Base-by-base conservation (phyloP, 805 yeast species). In the Monosporozyma servazzii region DNA sequence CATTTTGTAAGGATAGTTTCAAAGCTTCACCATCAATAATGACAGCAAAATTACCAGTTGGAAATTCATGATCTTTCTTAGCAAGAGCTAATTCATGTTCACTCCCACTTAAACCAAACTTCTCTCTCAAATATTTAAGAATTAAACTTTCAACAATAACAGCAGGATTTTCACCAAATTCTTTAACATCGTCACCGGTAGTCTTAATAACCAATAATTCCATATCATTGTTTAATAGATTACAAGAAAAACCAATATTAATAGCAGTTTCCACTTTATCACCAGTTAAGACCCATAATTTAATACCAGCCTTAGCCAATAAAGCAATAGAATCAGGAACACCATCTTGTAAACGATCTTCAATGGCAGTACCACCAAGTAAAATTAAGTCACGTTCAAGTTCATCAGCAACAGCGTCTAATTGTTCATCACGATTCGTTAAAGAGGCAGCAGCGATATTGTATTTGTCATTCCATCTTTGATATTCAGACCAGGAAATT, bases 201-300 rank as follows among this genome's bases (percentile, higher is more conserved):
- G 65, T 56, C 48, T 66, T 67, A 48, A 86, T 68, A 10, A 86
- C 80, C 48, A 86, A 65, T 25, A 86, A 69, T 58, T 86, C 84
- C 95, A 86, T 86, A 46, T 84, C 86, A 56, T 77, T 83, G 50
- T 82, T 84, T 51, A 86, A 71, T 51, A 86, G 70, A 60, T 86
- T 86, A 76, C 95, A 86, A 2, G 90, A 84, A 63, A 86, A 86
- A 3, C 93, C 95, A 72, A 86, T 86, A 61, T 86, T 86, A 58
- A 86, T 86, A 11, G 93, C 95, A 31, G 95, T 86, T 67, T 86
- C 95, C n/a, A 86, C 87, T 66, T 84, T 86, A 66, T 86, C 95
- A 70, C 95, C 95, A 2, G 95, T 86, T 47, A 86, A 72, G 46
- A 86, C 93, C 95, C 95, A 86, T 49, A 86, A 70, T 65, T 86